These are phyloP conservation scores for Globisporangium iwayamae DNA, from an alignment of 352 stramenopile genomes.

Conservation along the genomic window DNA sequence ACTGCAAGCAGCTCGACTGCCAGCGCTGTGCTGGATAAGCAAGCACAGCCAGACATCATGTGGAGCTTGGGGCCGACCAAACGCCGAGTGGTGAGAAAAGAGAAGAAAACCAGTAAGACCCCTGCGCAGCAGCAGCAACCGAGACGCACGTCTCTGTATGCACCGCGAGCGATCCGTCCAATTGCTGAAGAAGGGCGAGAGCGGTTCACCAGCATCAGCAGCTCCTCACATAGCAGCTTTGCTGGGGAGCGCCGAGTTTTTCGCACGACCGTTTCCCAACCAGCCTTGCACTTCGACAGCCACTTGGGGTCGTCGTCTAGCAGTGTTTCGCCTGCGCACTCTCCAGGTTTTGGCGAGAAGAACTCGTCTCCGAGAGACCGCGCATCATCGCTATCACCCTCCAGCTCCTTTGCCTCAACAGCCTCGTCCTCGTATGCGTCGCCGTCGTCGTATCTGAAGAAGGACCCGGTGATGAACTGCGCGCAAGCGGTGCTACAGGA, in stretches of 20 bases:
- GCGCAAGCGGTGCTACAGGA: conserved; percentile 66
- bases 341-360: not conserved
- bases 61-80: conserved; percentile 35
- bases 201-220: not conserved
- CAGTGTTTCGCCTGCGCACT: not conserved
- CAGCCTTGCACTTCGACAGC: conserved; percentile 11
- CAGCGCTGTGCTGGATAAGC: not conserved
- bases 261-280: not conserved
- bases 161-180: conserved; percentile 10
- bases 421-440: conserved; percentile 38
- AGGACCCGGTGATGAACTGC: conserved; percentile 58
- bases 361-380: conserved; percentile 14
- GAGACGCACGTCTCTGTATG: conserved; percentile 16
- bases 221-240: conserved; percentile 3
- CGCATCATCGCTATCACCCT: conserved; percentile 16
- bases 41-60: conserved; percentile 13
- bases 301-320: conserved; percentile 1
- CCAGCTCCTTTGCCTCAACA: conserved; percentile 36
- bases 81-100: conserved; percentile 27
- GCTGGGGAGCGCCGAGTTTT: not conserved
- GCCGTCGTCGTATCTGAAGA: conserved; percentile 32
- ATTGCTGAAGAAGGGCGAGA: conserved; percentile 14
- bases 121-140: not conserved
- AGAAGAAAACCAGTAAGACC: conserved; percentile 34
- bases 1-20: conserved; percentile 1